These are phyloP conservation scores for Aphanomyces euteiches DNA, from an alignment of 352 stramenopile genomes.

Conservation along the genomic window DNA sequence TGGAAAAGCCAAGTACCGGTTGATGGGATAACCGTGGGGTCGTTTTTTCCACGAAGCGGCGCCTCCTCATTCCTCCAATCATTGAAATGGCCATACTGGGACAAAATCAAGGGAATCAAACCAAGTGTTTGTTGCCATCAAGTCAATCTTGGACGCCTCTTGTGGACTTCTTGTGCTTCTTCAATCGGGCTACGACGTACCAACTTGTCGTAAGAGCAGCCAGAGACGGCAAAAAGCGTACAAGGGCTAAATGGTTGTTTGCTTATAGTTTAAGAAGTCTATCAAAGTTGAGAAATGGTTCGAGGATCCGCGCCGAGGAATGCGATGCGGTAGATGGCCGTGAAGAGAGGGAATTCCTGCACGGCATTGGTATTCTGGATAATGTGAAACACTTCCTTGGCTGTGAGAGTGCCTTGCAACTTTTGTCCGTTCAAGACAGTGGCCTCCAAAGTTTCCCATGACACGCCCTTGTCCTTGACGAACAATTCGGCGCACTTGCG, in stretches of 20 bases:
- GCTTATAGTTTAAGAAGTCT: not conserved
- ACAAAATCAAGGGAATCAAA: not conserved
- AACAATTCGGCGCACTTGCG: slow-evolving; percentile 95
- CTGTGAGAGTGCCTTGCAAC: slow-evolving; percentile 93
- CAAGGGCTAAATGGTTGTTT: too few relatives aligned
- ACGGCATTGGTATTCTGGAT: slow-evolving; percentile 80
- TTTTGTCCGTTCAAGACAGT: slow-evolving; percentile 96
- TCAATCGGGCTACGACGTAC: too few relatives aligned
- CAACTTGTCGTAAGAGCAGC: too few relatives aligned
- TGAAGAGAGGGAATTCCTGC: slow-evolving; percentile 88
- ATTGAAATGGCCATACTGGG: not conserved
- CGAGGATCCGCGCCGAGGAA: slow-evolving; percentile 83
- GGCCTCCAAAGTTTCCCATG: slow-evolving; percentile 91
- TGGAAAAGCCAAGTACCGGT: slow-evolving; percentile 20
- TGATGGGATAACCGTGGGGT: not conserved
- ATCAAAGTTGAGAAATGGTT: slow-evolving; percentile 66
- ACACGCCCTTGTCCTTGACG: slow-evolving; percentile 58
- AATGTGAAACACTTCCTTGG: slow-evolving; percentile 91
- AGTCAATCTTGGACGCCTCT: too few relatives aligned
- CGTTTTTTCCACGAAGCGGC: slow-evolving; percentile 21
- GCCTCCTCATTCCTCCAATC: slow-evolving; percentile 7
- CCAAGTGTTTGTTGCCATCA: too few relatives aligned
- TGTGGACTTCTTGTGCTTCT: too few relatives aligned
- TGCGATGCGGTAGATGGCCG: slow-evolving; percentile 91
- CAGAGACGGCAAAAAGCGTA: not conserved